These are phyloP conservation scores for Phytopythium mirpurense DNA, from an alignment of 352 stramenopile species.

Conservation along the genomic window DNA sequence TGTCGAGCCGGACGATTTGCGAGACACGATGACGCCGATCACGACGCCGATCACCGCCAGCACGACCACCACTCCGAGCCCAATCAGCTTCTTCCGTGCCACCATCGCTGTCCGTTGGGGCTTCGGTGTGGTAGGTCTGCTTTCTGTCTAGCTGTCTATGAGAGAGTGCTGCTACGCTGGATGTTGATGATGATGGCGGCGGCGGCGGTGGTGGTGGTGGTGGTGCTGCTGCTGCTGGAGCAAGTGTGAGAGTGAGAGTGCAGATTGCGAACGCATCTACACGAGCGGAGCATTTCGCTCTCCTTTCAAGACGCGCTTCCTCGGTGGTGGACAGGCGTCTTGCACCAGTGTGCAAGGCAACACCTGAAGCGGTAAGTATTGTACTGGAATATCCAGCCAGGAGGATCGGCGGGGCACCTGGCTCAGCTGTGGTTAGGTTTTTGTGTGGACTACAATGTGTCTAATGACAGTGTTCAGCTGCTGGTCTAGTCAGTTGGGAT, in stretches of 20 bases:
- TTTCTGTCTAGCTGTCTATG: constrained; percentile 1
- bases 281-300: too few species aligned
- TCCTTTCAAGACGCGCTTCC: too few species aligned
- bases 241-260: constrained; percentile 7
- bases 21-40: constrained; percentile 29
- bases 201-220: too few species aligned
- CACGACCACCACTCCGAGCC: constrained; percentile 37
- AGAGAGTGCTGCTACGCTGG: neutral
- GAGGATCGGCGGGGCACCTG: neutral
- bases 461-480: too few species aligned
- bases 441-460: too few species aligned
- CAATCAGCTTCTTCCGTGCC: constrained; percentile 26
- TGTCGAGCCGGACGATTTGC: constrained; percentile 23
- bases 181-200: too few species aligned
- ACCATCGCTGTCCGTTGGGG: constrained; percentile 13
- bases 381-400: constrained; percentile 2
- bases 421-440: constrained; percentile 1
- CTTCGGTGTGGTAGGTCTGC: constrained; percentile 2
- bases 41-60: constrained; percentile 44
- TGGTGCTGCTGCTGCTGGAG: neutral
- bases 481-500: too few species aligned
- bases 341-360: too few species aligned
- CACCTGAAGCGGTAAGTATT: too few species aligned
- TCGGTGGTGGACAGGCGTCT: too few species aligned
- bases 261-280: too few species aligned